Base-by-base conservation (phyloP, 805 yeast species). In the Lipomyces chichibuensis region DNA sequence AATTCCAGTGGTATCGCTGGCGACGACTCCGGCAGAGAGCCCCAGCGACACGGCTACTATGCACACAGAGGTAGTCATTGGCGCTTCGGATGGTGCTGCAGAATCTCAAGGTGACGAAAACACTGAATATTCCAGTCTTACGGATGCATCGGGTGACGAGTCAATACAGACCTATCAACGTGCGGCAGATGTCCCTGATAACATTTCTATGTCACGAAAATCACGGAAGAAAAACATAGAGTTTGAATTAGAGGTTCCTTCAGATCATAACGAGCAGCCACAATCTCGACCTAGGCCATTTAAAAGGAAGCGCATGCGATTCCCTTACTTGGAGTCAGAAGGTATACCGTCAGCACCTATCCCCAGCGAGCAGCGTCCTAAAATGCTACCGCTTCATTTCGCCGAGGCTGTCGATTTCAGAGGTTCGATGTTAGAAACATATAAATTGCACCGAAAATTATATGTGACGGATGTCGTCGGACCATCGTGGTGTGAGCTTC, bases 401-500 rank as follows among this genome's bases (percentile, higher is more conserved):
- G 23, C 27, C 8, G 71, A 67, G 37, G 71, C 69, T 4, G 9
- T 13, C 2, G 64, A 59, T 6, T 27, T 67, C 62, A 27, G 51
- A n/a, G 55, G 46, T 6, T 55, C 58, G 7, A 62, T 67, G 65
- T 59, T 67, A 6, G 60, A 58, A 13, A 57, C 53, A 32, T 67
- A 67, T 29, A 69, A 65, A 20, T 2, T 29, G 5, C 63, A 63
- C 14, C 60, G 65, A 64, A 61, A 54, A 32, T 58, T 67, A 13
- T 37, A 54, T 13, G 71, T 67, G 20, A 56, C 69, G 29, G 71
- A 67, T 32, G 49, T 67, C 13, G 66, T 67, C n/a, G 62, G 59
- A 1, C 71, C 71, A 9, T 32, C 54, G 20, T 71, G 70, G 65
- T 71, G 73, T 57, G 73, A 71, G 56, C 59, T 68, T 43, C 72